Conservation (phyloP, 768 basidiomycete genomes). For the Sarcodon sp. region DNA sequence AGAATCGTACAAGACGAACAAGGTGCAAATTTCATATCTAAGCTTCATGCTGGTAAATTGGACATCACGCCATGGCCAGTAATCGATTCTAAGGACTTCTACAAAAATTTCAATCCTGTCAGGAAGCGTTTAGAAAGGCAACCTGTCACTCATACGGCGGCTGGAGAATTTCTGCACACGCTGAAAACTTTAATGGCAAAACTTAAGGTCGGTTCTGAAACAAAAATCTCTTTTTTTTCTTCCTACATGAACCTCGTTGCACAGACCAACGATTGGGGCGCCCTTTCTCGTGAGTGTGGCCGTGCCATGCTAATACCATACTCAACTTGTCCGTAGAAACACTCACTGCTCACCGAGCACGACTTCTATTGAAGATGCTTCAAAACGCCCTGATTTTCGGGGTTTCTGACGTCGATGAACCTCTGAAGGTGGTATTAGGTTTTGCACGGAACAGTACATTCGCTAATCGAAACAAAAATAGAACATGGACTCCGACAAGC, state of each 20-base stretch:
- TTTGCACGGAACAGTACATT: not conserved
- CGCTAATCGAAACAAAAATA: slow-evolving; percentile 9
- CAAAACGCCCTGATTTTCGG: slow-evolving; percentile 36
- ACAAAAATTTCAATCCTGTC: slow-evolving; percentile 35
- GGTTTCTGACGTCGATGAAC: slow-evolving; percentile 31
- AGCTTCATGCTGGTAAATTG: slow-evolving; percentile 39
- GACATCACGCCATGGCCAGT: slow-evolving; percentile 58
- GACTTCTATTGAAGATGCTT: slow-evolving; percentile 27
- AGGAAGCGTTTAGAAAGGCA: slow-evolving; percentile 37
- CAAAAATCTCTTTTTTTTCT: not conserved
- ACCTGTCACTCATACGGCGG: slow-evolving; percentile 31
- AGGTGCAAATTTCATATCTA: slow-evolving; percentile 48
- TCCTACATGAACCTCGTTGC: not conserved
- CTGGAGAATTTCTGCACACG: slow-evolving; percentile 39
- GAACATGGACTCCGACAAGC: slow-evolving; percentile 40
- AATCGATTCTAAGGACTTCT: slow-evolving; percentile 50
- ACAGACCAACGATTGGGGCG: slow-evolving; percentile 54
- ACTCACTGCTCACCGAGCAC: slow-evolving; percentile 16
- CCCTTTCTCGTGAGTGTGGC: slow-evolving; percentile 38
- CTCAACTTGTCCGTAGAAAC: slow-evolving; percentile 11
- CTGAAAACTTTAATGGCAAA: slow-evolving; percentile 60
- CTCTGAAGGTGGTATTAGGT: slow-evolving; percentile 28
- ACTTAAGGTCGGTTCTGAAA: slow-evolving; percentile 30
- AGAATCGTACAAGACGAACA: slow-evolving; percentile 53
- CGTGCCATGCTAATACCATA: not conserved